Evolutionary conservation across 2,329 filamentous ascomycete species (phyloP).

Genomic region (Claviceps quebecensis): DNA sequence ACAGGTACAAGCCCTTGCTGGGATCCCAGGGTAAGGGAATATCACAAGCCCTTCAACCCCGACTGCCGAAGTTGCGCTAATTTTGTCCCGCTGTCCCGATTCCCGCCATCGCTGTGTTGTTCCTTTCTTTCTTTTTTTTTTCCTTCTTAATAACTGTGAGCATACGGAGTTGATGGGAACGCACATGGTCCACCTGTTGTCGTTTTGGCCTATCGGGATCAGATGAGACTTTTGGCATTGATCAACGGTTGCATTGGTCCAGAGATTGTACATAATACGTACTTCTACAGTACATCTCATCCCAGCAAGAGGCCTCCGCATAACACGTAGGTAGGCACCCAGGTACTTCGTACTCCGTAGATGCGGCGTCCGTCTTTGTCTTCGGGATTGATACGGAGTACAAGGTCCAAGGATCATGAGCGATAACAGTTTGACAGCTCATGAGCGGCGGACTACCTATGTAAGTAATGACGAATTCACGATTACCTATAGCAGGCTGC

Average conservation of each 20-base stretch:
- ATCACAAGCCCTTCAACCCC: background rate
- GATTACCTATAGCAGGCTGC: background rate
- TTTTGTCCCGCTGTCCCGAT: background rate
- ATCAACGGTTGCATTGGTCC: background rate
- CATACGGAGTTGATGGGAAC: background rate
- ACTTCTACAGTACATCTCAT: background rate
- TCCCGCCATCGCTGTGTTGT: background rate
- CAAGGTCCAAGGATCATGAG: background rate
- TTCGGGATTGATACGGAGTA: background rate
- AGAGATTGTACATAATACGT: background rate
- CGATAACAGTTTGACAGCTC: background rate
- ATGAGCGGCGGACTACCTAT: background rate
- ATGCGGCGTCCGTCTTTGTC: background rate
- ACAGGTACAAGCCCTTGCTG: background rate
- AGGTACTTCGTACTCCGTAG: background rate
- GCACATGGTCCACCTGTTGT: background rate
- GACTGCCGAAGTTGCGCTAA: constrained; percentile 2
- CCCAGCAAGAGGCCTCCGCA: background rate
- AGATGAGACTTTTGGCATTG: background rate
- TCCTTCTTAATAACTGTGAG: background rate
- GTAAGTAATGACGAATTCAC: too few species aligned
- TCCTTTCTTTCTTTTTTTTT: background rate
- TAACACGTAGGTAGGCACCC: too few species aligned
- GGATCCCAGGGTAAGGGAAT: background rate
- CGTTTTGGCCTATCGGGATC: background rate